Conservation (phyloP, 106 monocot genomes). For the Platanthera zijinensis region DNA sequence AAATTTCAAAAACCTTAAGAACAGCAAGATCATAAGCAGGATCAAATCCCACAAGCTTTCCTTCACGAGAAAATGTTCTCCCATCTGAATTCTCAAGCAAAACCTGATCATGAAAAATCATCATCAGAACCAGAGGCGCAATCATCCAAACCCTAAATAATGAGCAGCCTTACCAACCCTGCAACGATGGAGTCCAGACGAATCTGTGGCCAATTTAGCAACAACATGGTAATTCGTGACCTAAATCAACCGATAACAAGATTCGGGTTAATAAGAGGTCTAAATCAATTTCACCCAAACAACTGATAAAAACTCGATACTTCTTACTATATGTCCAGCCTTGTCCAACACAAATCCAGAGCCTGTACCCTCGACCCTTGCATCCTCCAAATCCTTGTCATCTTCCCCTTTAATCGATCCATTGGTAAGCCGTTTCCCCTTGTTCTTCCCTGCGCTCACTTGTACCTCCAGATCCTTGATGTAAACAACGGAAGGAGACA, state of each 20-base stretch:
- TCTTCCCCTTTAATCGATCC: constrained; percentile 11
- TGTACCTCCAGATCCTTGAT: constrained; percentile 55
- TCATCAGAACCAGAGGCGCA: neutral
- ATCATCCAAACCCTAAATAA: neutral
- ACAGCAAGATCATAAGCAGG: constrained; percentile 83
- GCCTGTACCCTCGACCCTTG: constrained; percentile 63
- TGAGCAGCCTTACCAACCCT: constrained; percentile 27
- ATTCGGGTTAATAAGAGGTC: neutral
- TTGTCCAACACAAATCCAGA: constrained; percentile 92
- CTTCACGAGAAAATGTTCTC: constrained; percentile 45
- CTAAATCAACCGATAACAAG: constrained; percentile 22
- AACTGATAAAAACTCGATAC: neutral
- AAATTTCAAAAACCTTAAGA: constrained; percentile 48
- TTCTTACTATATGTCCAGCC: constrained; percentile 70
- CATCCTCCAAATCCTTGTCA: constrained; percentile 24
- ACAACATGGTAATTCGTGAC: constrained; percentile 92
- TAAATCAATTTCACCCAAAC: neutral
- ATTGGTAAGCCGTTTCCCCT: constrained; percentile 1
- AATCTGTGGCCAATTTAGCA: constrained; percentile 71
- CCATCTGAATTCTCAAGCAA: constrained; percentile 56
- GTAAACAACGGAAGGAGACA: constrained; percentile 73
- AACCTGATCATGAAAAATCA: constrained; percentile 29
- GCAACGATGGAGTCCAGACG: constrained; percentile 52
- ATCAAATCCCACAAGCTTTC: constrained; percentile 76
- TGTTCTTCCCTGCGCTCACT: constrained; percentile 3